Evolutionary conservation across 345 rosid genomes (phyloP), one percentile per base, ranked within the genome.

Genomic region (Lumnitzera racemosa): DNA sequence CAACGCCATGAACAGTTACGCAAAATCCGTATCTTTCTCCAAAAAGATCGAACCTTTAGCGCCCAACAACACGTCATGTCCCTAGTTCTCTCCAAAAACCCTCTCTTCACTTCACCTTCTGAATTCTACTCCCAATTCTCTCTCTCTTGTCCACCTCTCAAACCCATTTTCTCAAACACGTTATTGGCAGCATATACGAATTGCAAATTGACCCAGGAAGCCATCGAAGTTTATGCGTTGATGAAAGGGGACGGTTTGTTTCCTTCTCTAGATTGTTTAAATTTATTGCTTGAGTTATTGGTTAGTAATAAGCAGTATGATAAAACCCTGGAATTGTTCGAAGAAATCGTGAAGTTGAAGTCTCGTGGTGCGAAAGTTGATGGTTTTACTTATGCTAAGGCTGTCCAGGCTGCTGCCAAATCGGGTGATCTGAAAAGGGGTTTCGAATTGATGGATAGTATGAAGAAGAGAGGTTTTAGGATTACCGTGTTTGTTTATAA

Each of bases 361-460:
- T 36, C 43, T 36, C 11, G 43, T 24, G 81, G 83, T 64, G 76
- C 78, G 61, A 67, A 74, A 56, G 84, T 89, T n/a, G 82, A 80
- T 66, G 78, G 61, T 58, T 70, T 80, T 67, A 77, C 80, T 54
- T 85, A 70, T 6, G 90, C 83, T 13, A 91, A 86, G 56, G 96
- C 86, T 2, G 74, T 91, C 24, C 85, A 83, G 67, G 84, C 96
- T 2, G 88, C 96, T 0, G 92, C 78, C 20, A 85, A 80, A 52
- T 24, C 79, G 59, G 82, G 88, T 48, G 87, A 87, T 52, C 29
- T 83, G 72, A 72, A 67, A 27, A 80, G 67, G 64, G 96, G 81
- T 47, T 51, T 59, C 48, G 79, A 79, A 70, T 56, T 89, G 62
- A 46, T 91, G 55, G 74, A 79, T 50, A 57, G 57, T 16, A 87